phyloP scores from a whole-genome alignment of 2,329 filamentous ascomycete genomes.

The Monosporascus cannonballus region DNA sequence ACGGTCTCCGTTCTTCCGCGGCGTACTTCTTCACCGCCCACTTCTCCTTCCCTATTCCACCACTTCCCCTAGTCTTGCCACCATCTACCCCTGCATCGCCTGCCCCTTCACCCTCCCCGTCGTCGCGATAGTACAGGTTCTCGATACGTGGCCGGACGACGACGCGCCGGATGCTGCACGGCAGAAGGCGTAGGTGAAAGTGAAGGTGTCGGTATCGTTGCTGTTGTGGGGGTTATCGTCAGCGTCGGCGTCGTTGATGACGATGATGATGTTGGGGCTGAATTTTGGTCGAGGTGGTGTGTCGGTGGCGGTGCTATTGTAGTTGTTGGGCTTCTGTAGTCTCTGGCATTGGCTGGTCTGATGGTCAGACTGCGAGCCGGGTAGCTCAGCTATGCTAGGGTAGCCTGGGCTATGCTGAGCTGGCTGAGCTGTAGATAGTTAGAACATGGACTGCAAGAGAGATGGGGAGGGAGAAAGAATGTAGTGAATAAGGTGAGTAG shows the following conservation, averaged over 20 bases:
- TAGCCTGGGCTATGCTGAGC: no score
- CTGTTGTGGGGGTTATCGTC: not conserved
- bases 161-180: slow-evolving; percentile 37
- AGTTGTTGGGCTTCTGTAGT: no score
- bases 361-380: no score
- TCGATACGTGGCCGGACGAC: no score
- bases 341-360: no score
- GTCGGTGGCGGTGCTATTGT: no score
- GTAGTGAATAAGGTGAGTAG: not conserved
- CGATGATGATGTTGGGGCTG: not conserved
- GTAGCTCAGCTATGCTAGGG: no score
- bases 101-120: slow-evolving; percentile 1
- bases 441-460: no score
- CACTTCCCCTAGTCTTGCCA: not conserved
- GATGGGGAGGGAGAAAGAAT: no score
- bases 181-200: slow-evolving; percentile 53
- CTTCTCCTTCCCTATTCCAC: slow-evolving; percentile 3
- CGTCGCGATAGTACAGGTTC: slow-evolving; percentile 27
- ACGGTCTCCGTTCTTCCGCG: slow-evolving; percentile 32
- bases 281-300: not conserved
- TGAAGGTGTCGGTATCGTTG: slow-evolving; percentile 7
- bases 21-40: slow-evolving; percentile 10
- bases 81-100: not conserved
- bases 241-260: not conserved
- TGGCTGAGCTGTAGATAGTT: no score